Evolutionary conservation across 345 rosid species (phyloP).

Genomic region (Bretschneidera sinensis): DNA sequence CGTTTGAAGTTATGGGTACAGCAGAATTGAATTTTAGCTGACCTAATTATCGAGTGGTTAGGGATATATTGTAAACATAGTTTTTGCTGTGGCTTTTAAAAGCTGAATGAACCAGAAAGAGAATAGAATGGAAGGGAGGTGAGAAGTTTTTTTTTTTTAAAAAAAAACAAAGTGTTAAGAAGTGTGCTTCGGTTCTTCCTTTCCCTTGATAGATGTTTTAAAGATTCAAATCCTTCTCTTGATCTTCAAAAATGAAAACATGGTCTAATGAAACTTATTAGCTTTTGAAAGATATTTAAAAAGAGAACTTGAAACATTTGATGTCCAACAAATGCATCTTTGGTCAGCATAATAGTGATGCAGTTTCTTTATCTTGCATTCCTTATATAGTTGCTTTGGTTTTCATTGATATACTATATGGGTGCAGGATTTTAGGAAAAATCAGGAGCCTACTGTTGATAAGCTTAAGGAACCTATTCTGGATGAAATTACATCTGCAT

Average conservation of each 20-base stretch:
- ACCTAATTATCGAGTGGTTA: no score
- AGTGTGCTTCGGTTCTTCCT: no score
- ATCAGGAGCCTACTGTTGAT: conserved; percentile 61
- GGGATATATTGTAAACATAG: no score
- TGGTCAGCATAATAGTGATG: background rate
- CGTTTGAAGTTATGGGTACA: no score
- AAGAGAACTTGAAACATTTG: background rate
- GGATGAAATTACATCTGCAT: conserved; percentile 62
- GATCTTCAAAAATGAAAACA: background rate
- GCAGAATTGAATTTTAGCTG: no score
- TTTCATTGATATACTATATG: conserved; percentile 7
- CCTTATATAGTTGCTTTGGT: conserved; percentile 5
- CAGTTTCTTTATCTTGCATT: background rate
- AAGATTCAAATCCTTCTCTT: background rate
- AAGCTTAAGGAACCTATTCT: conserved; percentile 81
- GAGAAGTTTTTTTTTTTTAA: no score
- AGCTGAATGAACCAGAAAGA: no score
- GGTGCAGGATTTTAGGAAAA: conserved; percentile 52
- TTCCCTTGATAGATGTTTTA: no score
- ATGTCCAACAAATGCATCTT: background rate
- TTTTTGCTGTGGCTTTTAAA: no score
- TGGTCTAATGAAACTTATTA: background rate
- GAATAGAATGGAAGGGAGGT: no score
- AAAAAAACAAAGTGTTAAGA: no score
- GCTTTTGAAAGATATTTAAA: background rate